These are phyloP conservation scores for Castanospermum australe DNA, from an alignment of 306 rosid species.

Conservation along the genomic window DNA sequence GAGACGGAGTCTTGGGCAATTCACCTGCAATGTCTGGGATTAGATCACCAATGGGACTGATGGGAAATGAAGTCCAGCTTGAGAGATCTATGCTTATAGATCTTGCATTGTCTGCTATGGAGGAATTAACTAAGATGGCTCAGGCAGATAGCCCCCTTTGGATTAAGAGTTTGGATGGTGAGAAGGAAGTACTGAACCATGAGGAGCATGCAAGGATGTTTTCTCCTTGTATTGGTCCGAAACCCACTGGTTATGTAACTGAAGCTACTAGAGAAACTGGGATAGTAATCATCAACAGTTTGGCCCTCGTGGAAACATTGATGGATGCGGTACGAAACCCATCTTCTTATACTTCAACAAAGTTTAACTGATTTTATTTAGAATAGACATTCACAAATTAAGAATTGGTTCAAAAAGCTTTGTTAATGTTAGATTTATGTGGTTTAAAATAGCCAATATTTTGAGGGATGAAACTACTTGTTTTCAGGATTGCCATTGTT, in stretches of 20 bases:
- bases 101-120: slow-evolving; percentile 85
- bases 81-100: slow-evolving; percentile 63
- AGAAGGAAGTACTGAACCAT: slow-evolving; percentile 57
- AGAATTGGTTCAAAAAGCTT: background rate
- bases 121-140: slow-evolving; percentile 76
- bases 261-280: slow-evolving; percentile 80
- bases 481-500: background rate
- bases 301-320: slow-evolving; percentile 75
- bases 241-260: slow-evolving; percentile 50
- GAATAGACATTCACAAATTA: background rate
- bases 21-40: slow-evolving; percentile 38
- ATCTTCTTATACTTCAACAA: background rate
- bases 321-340: slow-evolving; percentile 70
- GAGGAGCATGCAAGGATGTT: slow-evolving; percentile 68
- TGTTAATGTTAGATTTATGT: background rate
- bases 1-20: slow-evolving; percentile 50
- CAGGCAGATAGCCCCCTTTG: slow-evolving; percentile 73
- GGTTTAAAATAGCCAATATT: background rate
- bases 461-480: background rate
- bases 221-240: slow-evolving; percentile 60
- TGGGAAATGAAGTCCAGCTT: slow-evolving; percentile 49
- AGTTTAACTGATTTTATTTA: background rate
- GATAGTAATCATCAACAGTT: slow-evolving; percentile 62
- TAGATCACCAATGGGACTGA: slow-evolving; percentile 47
- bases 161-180: slow-evolving; percentile 63